Percentiles rank a stretch among this genome's conserved stretches.
Evolutionary conservation across 225 moss, liverwort and hornwort species (phyloP).

Genomic region (Anthoceros angustus): DNA sequence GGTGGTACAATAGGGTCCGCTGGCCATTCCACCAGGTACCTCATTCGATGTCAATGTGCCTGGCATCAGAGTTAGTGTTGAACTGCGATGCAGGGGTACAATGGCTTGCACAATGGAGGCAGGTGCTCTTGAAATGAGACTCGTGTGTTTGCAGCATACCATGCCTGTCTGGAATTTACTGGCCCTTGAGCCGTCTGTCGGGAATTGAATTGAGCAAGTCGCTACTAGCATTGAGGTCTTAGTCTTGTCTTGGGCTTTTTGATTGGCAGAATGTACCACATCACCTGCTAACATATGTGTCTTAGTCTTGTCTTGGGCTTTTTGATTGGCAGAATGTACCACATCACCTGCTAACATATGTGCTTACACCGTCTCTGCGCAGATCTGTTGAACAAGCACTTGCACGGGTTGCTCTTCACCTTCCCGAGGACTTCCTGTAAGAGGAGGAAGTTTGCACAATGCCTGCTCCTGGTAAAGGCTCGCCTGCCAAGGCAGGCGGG

Average conservation of each 20-base stretch:
- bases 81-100: not conserved
- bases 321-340: not conserved
- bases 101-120: not conserved
- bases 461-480: not conserved
- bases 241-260: not conserved
- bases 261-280: not conserved
- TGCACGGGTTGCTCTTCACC: not conserved
- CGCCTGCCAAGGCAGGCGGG: conserved; percentile 1
- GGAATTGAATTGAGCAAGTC: not conserved
- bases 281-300: too few relatives aligned
- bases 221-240: not conserved
- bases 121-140: too few relatives aligned
- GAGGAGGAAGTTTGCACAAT: not conserved
- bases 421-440: not conserved
- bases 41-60: too few relatives aligned
- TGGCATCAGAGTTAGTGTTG: not conserved
- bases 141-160: too few relatives aligned
- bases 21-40: not conserved
- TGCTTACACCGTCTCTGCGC: not conserved
- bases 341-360: too few relatives aligned
- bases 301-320: not conserved
- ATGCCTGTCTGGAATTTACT: too few relatives aligned
- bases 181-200: too few relatives aligned
- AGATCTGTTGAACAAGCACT: not conserved
- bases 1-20: not conserved